These are phyloP conservation scores for Alternaria longipes DNA, from an alignment of 2,329 filamentous ascomycete species.

Conservation along the genomic window DNA sequence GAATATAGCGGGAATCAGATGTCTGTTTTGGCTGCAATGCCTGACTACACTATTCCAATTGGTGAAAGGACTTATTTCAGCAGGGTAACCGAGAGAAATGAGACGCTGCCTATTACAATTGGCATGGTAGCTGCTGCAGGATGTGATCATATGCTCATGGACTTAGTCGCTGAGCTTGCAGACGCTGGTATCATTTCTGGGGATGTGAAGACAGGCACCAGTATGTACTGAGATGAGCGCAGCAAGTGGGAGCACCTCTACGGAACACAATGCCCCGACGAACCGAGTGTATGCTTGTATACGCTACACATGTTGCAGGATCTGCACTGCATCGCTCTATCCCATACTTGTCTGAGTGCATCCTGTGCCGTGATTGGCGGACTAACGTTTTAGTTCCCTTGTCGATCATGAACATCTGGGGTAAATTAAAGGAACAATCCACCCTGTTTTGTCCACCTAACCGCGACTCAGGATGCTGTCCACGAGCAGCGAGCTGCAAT, in stretches of 20 bases:
- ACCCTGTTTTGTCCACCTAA: constrained; percentile 3
- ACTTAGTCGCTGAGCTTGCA: constrained; percentile 19
- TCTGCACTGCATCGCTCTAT: background rate
- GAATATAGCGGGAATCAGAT: constrained; percentile 15
- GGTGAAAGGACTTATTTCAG: constrained; percentile 17
- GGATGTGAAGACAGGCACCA: constrained; percentile 19
- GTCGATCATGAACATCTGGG: constrained; percentile 18
- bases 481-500: background rate
- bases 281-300: background rate
- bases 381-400: constrained; percentile 3
- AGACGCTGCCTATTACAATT: constrained; percentile 24
- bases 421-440: constrained; percentile 24
- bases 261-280: background rate
- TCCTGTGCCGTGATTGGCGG: constrained; percentile 23
- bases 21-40: constrained; percentile 17
- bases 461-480: background rate
- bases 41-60: constrained; percentile 20
- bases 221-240: constrained; percentile 6
- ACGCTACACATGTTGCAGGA: background rate
- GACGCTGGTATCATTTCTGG: constrained; percentile 13
- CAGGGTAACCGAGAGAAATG: constrained; percentile 17
- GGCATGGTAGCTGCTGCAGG: constrained; percentile 21
- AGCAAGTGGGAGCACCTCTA: background rate
- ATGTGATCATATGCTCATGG: constrained; percentile 24
- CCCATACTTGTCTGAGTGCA: background rate